Base-by-base conservation (phyloP, 305 asterid species). In the Rubia peregrina region DNA sequence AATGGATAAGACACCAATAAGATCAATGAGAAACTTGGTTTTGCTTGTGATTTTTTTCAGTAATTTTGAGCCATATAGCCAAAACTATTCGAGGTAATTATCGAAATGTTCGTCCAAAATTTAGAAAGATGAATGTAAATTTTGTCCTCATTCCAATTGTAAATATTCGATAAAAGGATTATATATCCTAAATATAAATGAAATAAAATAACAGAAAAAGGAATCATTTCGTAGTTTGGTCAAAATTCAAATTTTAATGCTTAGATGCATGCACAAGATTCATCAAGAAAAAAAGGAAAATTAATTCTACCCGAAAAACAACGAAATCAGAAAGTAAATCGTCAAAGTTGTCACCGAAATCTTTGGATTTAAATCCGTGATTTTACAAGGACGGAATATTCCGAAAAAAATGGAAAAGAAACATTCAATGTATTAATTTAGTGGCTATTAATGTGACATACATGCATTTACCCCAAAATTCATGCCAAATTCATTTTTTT, bases 181-280 rank as follows among this genome's bases (percentile, higher is more conserved):
- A n/a, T n/a, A n/a, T 7, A 42, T 42, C 46, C 46, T 9, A 42
- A 0, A 2, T 26, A 2, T 42, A 42, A 1, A 8, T 42, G 46
- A 42, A 42, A 42, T 7, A 8, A 42, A 42, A 42, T 1, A 7
- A 0, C 2, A 6, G 2, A 42, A 42, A 42, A 42, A 42, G 2
- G 46, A 42, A 42, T 33, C 4, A 33, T 33, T 33, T 33, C 38
- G 38, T 33, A 3, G 38, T 33, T 33, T 33, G 12, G 46, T 42
- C 46, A 42, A 42, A 42, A 10, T 42, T 42, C 46, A 42, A 42
- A 42, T 42, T 7, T 42, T 8, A 0, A 7, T 42, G 46, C 46
- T 1, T 9, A 48, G 55, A 48, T 85, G 61, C 26, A 55, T 55
- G 26, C 60, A n/a, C 11, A n/a, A 55, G 61, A 55, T 17, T 55